Base-by-base conservation (phyloP, 306 rosid genomes). In the Nissolia schottii region DNA sequence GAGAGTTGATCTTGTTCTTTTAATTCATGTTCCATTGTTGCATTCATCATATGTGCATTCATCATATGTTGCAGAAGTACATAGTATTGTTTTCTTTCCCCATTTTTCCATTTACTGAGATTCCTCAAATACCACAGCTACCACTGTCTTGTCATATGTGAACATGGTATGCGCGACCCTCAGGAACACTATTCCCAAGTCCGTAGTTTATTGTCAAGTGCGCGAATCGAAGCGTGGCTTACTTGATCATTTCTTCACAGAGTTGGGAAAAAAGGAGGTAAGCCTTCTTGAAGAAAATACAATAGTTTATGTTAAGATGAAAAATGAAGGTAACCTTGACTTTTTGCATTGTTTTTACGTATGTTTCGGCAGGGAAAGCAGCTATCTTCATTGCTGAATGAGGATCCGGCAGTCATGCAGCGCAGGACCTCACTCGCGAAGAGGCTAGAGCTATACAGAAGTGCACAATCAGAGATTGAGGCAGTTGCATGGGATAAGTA, bases 331-430 rank as follows among this genome's bases (percentile, higher is more conserved):
- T 45, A 8, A 45, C 51, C 35, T 43, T 29, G n/a, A 55, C 0
- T 35, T 51, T n/a, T 16, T 69, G 27, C 69, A 53, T n/a, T 81
- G 37, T 46, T 75, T 75, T 13, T 59, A 38, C 6, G 32, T 15
- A 9, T 45, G 71, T 38, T 6, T 43, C 64, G 67, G 65, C 93
- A 91, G 99, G 82, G 84, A 29, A 95, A 87, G 85, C 89, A 89
- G 19, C 62, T 95, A 63, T 81, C 91, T 2, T 64, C 92, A 2
- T 67, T 95, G 50, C 74, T 95, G 90, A 90, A 89, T 3, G 99
- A 92, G 90, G 99, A 95, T 73, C 99, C 99, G 0, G 99, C 96
- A 2, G 62, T 95, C 41, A 91, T 91, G 99, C 96, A 92, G 72
- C 89, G 96, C 27, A 80, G 97, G 2, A 5, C 86, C 48, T 83